Evolutionary conservation across 2,329 filamentous ascomycete genomes (phyloP), one percentile per base, ranked within the genome.

Genomic region (Arachnomyces sp.): DNA sequence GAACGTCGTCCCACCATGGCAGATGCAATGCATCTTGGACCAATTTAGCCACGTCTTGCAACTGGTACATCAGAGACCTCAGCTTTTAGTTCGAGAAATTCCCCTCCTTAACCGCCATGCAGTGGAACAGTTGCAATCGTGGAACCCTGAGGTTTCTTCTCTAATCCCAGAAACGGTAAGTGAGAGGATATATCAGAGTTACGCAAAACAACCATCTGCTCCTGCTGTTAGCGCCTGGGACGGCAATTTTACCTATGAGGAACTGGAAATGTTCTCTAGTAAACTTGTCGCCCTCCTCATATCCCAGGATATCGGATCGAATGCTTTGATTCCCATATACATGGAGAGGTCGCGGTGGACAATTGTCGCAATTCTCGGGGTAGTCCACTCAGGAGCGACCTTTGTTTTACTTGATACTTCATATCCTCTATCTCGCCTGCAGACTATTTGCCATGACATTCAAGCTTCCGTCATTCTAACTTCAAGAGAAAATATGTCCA

Each of bases 11-110:
- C 63, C 64, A 13, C 65, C 62, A 25, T 58, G 62, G 16, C 67
- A 71, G 13, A 75, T 80, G 61, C 62, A 78, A 49, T 64, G 67
- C 25, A 70, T 77, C 4, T 58, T 81, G 8, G 56, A 61, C 2
- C 75, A 81, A 44, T 65, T 84, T 9, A 45, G 46, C 8, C 54
- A 54, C 33, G 52, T 65, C 4, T 44, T 65, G 9, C 44, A 52
- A 18, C 5, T 25, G 21, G 21, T 25, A 5, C 68, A 69, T 16
- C 50, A 57, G 1, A 62, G 9, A 25, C 21, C 21, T 9, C 21
- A 25, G 5, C 21, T 5, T 5, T 9, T 25, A 9, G 21, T 25
- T 25, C 21, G 21, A 5, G 21, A 25, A 25, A 25, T 25, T 9
- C 21, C 21, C 9, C 21, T 25, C 9, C 21, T 25, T 9, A 25